Base-by-base conservation (phyloP, 1,284 basidiomycete genomes). In the Mycena sp. region DNA sequence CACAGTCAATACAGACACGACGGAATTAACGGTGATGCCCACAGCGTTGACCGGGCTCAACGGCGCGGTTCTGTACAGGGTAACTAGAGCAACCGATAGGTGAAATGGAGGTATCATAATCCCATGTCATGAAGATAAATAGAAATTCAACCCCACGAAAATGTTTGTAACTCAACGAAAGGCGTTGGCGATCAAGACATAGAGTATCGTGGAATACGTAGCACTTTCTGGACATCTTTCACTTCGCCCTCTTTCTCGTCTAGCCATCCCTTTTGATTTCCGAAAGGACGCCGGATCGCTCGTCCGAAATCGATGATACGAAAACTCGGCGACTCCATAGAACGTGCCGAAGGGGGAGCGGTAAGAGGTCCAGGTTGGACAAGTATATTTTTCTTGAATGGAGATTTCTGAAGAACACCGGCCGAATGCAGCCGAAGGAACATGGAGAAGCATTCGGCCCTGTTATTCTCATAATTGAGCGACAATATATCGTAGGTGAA, bases 291-390 rank as follows among this genome's bases (percentile, higher is more conserved):
- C 2, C 43, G 38, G 19, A 58, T 7, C 6, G 61, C 58, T 2
- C 67, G 61, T 32, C 84, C 85, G 70, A 86, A 85, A 71, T 87
- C 85, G 64, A 86, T 85, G 67, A 86, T 68, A 28, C 84, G 77
- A 70, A 83, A 87, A 68, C 80, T 78, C 16, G 70, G 70, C 30
- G 60, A 74, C 58, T 19, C 58, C 49, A 21, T 67, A 51, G 62
- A 61, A 6, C 70, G 76, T 9, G 60, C 70, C 50, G 58, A 57
- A 1, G 77, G 80, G 6, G 74, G 76, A 16, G 66, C 65, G 10
- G 70, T 74, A 38, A 85, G 72, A 19, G 83, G 83, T 0, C 84
- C 85, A 0, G 76, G 75, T 65, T 84, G 82, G 38, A 76, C 68
- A 40, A 86, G 70, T 41, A 86, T 76, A 71, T 86, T 86, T 30